Conservation (phyloP, 2,329 filamentous ascomycete species). For the Colletotrichum somersetense region DNA sequence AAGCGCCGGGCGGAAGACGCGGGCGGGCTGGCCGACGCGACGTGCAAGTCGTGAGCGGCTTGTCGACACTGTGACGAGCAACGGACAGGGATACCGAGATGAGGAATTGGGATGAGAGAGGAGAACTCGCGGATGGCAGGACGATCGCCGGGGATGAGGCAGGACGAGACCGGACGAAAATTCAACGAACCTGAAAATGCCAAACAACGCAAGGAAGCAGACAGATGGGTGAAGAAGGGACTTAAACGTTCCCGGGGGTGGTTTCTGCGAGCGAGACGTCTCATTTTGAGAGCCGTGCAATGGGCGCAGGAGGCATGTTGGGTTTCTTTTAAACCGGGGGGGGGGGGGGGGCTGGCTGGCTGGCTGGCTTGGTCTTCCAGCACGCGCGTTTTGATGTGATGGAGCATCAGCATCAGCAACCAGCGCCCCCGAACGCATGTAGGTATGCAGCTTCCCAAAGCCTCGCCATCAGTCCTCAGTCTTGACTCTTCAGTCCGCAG, state of each 20-base stretch:
- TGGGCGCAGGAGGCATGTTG: slow-evolving; percentile 4
- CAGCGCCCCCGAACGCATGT: slow-evolving; percentile 4
- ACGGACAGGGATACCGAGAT: neutral
- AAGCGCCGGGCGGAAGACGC: neutral
- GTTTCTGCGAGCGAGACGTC: slow-evolving; percentile 1
- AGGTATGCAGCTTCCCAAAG: neutral
- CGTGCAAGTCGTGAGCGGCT: slow-evolving; percentile 2
- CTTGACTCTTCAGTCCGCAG: neutral
- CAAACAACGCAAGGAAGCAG: neutral
- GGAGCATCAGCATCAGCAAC: slow-evolving; percentile 14
- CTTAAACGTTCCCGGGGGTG: too few species aligned
- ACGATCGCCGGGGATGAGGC: neutral
- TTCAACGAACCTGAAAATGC: neutral
- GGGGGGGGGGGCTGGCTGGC: too few species aligned
- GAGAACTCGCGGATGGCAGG: neutral
- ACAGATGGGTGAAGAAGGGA: neutral
- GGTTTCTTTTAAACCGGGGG: slow-evolving; percentile 10
- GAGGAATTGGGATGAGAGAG: neutral
- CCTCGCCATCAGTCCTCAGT: neutral
- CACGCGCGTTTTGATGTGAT: neutral
- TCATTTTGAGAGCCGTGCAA: slow-evolving; percentile 10
- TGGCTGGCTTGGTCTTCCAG: neutral
- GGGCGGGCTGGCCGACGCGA: neutral
- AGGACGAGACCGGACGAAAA: neutral
- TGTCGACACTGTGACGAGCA: neutral